Conservation (phyloP, 805 yeast genomes). For the Candida maesae region DNA sequence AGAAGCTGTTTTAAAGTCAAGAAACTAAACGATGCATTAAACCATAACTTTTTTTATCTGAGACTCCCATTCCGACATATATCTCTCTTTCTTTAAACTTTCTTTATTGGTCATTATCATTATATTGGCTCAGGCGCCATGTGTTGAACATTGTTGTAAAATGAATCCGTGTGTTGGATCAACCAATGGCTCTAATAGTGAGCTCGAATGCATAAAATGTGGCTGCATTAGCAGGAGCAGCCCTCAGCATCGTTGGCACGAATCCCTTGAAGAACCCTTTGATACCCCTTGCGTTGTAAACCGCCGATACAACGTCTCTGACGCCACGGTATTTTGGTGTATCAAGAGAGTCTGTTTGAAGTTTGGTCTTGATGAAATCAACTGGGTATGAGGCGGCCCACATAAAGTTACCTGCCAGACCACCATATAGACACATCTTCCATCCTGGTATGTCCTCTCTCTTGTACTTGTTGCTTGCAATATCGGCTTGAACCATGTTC, state of each 20-base stretch:
- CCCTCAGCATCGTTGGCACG: constrained; percentile 87
- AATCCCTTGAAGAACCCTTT: constrained; percentile 87
- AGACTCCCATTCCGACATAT: too few relatives aligned
- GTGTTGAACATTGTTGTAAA: not conserved
- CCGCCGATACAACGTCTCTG: constrained; percentile 51
- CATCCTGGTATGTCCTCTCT: constrained; percentile 81
- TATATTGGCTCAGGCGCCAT: too few relatives aligned
- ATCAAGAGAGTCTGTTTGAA: constrained; percentile 69
- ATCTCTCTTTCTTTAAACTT: too few relatives aligned
- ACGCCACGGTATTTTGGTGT: constrained; percentile 58
- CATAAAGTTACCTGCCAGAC: constrained; percentile 81
- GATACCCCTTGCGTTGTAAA: constrained; percentile 57
- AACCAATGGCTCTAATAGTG: constrained; percentile 56
- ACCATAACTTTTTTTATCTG: too few relatives aligned
- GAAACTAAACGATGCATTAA: not conserved
- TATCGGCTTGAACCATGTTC: constrained; percentile 69
- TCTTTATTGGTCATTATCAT: not conserved
- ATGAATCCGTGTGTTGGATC: not conserved
- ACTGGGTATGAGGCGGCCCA: constrained; percentile 89
- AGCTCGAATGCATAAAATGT: constrained; percentile 92
- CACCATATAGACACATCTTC: constrained; percentile 86
- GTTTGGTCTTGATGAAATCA: constrained; percentile 85
- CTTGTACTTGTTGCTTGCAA: constrained; percentile 38
- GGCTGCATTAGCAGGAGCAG: constrained; percentile 97
- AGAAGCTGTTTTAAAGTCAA: not conserved